phyloP scores from a whole-genome alignment of 495 filamentous ascomycete genomes.

The Cercophora samala region DNA sequence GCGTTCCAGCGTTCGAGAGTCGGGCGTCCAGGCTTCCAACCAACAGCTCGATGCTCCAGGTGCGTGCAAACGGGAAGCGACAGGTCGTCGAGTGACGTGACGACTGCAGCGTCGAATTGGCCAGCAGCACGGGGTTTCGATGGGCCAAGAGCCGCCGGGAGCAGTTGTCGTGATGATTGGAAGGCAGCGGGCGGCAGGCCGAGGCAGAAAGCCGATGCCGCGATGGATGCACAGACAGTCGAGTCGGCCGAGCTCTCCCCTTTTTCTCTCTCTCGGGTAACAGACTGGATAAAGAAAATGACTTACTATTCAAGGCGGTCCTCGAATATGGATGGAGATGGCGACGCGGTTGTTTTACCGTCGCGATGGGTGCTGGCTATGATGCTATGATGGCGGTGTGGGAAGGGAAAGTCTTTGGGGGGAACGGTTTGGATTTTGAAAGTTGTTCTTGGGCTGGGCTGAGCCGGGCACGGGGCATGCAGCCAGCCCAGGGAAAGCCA shows the following conservation, averaged over 20 bases:
- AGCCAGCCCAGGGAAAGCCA: conserved; percentile 7
- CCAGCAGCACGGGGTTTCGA: conserved; percentile 12
- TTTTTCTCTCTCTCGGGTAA: conserved; percentile 1
- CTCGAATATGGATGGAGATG: conserved; percentile 29
- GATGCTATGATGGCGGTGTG: conserved; percentile 38
- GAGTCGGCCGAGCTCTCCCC: not conserved
- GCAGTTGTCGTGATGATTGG: conserved; percentile 23
- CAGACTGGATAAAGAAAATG: conserved; percentile 15
- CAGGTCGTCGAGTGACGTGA: conserved; percentile 15
- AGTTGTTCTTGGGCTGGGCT: conserved; percentile 38
- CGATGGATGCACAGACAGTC: conserved; percentile 16
- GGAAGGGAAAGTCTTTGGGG: conserved; percentile 28
- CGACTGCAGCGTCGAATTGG: conserved; percentile 17
- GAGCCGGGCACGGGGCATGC: conserved; percentile 20
- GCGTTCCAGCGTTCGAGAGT: conserved; percentile 11
- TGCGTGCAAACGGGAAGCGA: conserved; percentile 11
- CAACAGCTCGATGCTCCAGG: conserved; percentile 15
- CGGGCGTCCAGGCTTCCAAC: conserved; percentile 18
- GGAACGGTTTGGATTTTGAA: conserved; percentile 38
- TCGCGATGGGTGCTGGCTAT: conserved; percentile 26
- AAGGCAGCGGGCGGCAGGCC: conserved; percentile 17
- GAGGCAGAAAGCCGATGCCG: conserved; percentile 26
- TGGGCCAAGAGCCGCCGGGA: conserved; percentile 15
- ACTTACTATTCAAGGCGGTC: conserved; percentile 33
- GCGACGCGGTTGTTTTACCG: conserved; percentile 31